phyloP scores from a whole-genome alignment of 179 eudicot species.

The Spergularia azorica region DNA sequence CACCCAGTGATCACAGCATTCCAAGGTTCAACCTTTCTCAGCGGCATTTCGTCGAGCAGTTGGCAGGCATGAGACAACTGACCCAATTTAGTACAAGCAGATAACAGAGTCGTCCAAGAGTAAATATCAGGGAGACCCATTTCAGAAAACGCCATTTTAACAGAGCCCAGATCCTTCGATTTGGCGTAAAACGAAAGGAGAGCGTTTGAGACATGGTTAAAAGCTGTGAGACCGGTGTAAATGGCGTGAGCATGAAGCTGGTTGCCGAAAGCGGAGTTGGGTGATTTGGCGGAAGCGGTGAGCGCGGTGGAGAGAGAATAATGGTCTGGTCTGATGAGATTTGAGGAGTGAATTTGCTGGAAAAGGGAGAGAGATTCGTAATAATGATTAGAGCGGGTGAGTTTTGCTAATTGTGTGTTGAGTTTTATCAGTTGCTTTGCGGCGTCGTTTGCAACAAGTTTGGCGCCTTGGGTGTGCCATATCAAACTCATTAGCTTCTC shows the following conservation, averaged over 20 bases:
- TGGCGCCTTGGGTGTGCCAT: conserved; percentile 26
- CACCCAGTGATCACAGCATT: conserved; percentile 81
- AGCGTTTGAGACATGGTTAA: conserved; percentile 61
- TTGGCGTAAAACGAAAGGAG: conserved; percentile 66
- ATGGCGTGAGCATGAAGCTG: conserved; percentile 62
- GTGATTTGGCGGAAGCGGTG: conserved; percentile 50
- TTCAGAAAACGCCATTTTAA: conserved; percentile 54
- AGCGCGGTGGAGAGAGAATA: conserved; percentile 71
- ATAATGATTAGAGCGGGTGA: conserved; percentile 44
- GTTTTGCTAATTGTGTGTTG: conserved; percentile 51
- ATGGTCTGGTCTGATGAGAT: conserved; percentile 58
- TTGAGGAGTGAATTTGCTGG: conserved; percentile 55
- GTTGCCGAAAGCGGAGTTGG: conserved; percentile 32
- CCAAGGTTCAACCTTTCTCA: conserved; percentile 55
- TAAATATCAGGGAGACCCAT: conserved; percentile 64
- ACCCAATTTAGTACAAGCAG: conserved; percentile 71
- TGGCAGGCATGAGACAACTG: conserved; percentile 48
- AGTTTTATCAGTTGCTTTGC: conserved; percentile 49
- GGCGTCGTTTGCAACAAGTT: conserved; percentile 17
- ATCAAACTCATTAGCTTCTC: conserved; percentile 26
- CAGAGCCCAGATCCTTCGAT: conserved; percentile 47
- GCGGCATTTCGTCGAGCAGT: conserved; percentile 61
- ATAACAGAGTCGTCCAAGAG: conserved; percentile 74
- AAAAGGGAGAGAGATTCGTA: conserved; percentile 51
- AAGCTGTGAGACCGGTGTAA: conserved; percentile 44